phyloP scores from a whole-genome alignment of 106 monocot genomes.

The Dactylorhiza incarnata region DNA sequence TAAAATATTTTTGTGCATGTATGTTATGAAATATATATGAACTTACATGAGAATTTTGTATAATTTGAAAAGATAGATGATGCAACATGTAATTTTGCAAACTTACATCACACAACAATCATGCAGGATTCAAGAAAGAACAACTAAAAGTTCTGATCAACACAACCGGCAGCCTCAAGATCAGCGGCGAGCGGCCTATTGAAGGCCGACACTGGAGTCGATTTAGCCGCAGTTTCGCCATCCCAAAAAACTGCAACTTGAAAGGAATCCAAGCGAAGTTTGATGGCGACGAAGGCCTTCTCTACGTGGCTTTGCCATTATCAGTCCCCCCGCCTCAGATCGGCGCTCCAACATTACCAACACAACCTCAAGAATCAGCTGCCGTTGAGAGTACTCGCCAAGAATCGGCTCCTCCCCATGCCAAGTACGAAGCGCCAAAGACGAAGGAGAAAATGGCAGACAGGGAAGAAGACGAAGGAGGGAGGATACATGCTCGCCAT shows the following conservation, averaged over 20 bases:
- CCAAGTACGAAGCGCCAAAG: background rate
- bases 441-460: background rate
- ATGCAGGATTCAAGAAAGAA: conserved; percentile 40
- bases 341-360: background rate
- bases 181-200: conserved; percentile 34
- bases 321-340: background rate
- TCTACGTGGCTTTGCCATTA: conserved; percentile 23
- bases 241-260: conserved; percentile 16
- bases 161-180: conserved; percentile 21
- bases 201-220: conserved; percentile 24
- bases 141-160: conserved; percentile 28
- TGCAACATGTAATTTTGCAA: too few species aligned
- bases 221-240: conserved; percentile 15
- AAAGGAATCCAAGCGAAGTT: conserved; percentile 29
- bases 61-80: too few species aligned
- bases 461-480: background rate
- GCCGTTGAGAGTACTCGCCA: background rate
- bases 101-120: too few species aligned
- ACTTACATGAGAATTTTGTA: too few species aligned
- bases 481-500: too few species aligned
- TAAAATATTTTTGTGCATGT: too few species aligned
- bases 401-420: background rate
- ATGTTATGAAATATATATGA: too few species aligned
- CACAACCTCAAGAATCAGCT: background rate
- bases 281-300: conserved; percentile 22